Base-by-base conservation (phyloP, 495 filamentous ascomycete genomes). In the Podospora tetraspora region DNA sequence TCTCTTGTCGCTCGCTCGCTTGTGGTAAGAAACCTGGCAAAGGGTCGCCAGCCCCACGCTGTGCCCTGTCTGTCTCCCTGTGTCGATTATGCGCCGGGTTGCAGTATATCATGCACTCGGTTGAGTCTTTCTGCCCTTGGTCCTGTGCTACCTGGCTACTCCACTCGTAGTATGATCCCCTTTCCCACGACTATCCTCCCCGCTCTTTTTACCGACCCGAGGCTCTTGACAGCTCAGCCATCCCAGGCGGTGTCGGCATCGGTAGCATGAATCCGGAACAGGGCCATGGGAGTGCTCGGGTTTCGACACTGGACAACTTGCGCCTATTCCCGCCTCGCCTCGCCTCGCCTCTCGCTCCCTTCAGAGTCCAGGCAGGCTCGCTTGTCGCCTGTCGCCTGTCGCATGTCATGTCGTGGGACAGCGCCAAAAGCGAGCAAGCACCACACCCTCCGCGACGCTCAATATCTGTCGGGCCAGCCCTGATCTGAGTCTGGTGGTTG, bases 131-230 rank as follows among this genome's bases (percentile, higher is more conserved):
- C 56, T 32, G 34, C 13, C 34, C 65, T 66, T 66, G 65, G 65
- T 66, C 23, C 57, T 66, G 57, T 66, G 58, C 65, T 10, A 66
- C 65, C 34, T 66, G 65, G 37, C 57, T 25, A 56, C 64, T 34
- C 23, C 52, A 29, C 52, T 9, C 23, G 21, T 6, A 57, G 63
- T 57, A 24, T 57, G 63, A 65, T 65, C 63, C 57, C 58, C 27
- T 52, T 43, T 61, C 65, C 65, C 57, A 61, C 65, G 58, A 32
- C n/a, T 60, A 43, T 52, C 43, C 43, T 52, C 43, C 43, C 43
- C 43, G 43, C 43, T 52, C 19, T 52, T 52, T 52, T 52, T n/a
- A n/a, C 43, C 43, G 10, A 34, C 32, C 32, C 32, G 43, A 52
- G 43, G 43, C 43, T 52, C 43, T 52, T 52, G 43, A 52, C 43